Evolutionary conservation across 2,329 filamentous ascomycete species (phyloP), one percentile per base, ranked within the genome.

Genomic region (Hypoxylon sp.): DNA sequence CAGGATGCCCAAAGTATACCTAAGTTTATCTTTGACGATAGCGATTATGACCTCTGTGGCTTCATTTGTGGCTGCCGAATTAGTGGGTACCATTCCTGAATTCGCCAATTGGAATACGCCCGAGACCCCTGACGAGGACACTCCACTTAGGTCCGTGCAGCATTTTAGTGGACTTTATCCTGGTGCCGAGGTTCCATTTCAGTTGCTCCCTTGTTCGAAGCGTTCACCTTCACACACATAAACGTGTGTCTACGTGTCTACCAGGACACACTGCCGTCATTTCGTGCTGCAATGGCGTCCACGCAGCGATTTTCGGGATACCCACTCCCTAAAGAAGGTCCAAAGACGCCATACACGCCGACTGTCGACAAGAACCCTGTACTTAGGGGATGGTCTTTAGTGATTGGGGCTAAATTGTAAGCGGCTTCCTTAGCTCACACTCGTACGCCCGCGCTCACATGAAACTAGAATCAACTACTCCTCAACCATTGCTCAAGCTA

Each of bases 331-430:
- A 73, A 72, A 22, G 75, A 78, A 67, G 76, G 76, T 1, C 75
- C 77, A 1, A 60, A 69, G n/a, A 76, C 77, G 10, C 80, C 81
- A 4, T 87, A 85, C 69, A 77, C 81, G 25, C 82, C 84, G 69
- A 77, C 81, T n/a, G 78, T 84, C 33, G 86, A 89, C 69, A 84
- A 86, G 44, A 94, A 95, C 77, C 93, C 93, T 0, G 85, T 89
- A 1, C 82, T 97, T 70, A 85, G 90, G 61, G 93, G 93, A 4
- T 80, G 85, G 33, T 79, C 89, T 6, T 82, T 97, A 53, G 84
- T 88, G 30, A 82, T 90, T 57, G 88, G 86, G 46, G 87, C 88
- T 58, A 87, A 84, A 64, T 75, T 92, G 90, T 92, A 81, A 77
- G 55, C 50, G n/a, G 46, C 31, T 27, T 20, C 20, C 14, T 35